phyloP scores from a whole-genome alignment of 768 basidiomycete genomes.

The Xanthoconium purpureum region DNA sequence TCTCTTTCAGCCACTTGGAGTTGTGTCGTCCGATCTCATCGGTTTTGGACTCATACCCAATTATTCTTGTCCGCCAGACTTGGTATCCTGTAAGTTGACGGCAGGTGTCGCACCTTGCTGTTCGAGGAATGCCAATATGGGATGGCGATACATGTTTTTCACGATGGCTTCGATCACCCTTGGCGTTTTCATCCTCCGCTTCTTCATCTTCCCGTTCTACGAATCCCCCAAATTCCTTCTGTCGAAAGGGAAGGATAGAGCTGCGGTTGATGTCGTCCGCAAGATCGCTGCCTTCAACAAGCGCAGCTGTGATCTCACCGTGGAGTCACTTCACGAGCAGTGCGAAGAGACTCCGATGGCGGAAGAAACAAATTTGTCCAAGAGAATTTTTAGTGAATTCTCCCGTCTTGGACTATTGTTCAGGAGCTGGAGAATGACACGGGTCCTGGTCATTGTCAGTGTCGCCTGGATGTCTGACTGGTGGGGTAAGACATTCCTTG shows the following conservation, averaged over 20 bases:
- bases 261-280: slow-evolving; percentile 15
- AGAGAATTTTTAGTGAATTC: slow-evolving; percentile 4
- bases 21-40: neutral
- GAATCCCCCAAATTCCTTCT: slow-evolving; percentile 16
- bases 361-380: neutral
- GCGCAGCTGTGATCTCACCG: slow-evolving; percentile 6
- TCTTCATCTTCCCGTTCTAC: slow-evolving; percentile 16
- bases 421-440: slow-evolving; percentile 11
- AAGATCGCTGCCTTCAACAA: slow-evolving; percentile 16
- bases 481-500: slow-evolving; percentile 5
- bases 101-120: slow-evolving; percentile 15
- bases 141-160: slow-evolving; percentile 19
- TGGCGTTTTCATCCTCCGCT: slow-evolving; percentile 11
- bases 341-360: neutral
- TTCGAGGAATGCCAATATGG: slow-evolving; percentile 15
- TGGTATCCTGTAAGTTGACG: slow-evolving; percentile 12
- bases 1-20: slow-evolving; percentile 3
- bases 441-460: slow-evolving; percentile 11
- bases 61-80: slow-evolving; percentile 9
- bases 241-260: slow-evolving; percentile 10
- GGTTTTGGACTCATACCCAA: slow-evolving; percentile 12
- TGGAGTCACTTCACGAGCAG: slow-evolving; percentile 12
- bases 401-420: slow-evolving; percentile 15
- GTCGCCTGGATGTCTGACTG: slow-evolving; percentile 13
- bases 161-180: slow-evolving; percentile 9